A percentile compares a stretch with the other conserved stretches of the same genome.
Conservation (phyloP, 768 basidiomycete species). For the Podaxis pistillaris region DNA sequence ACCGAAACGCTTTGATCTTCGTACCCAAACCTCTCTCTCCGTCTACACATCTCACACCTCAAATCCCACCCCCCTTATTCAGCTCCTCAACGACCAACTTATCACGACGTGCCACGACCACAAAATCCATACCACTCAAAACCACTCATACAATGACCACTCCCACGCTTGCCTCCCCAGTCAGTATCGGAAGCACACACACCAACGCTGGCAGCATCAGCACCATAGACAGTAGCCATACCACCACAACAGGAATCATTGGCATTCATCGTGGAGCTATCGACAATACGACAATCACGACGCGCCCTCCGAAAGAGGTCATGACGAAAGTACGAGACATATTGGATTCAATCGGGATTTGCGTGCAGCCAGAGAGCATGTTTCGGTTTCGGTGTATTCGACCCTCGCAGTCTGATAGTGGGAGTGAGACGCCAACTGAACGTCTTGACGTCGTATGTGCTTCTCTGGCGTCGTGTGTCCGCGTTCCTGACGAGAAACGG, state of each 20-base stretch:
- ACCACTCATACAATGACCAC: neutral
- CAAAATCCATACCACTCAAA: neutral
- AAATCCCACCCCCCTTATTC: neutral
- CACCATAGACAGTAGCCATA: neutral
- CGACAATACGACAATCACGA: constrained; percentile 83
- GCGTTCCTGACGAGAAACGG: neutral
- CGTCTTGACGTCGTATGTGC: constrained; percentile 4
- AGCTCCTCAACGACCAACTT: neutral
- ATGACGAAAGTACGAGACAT: constrained; percentile 72
- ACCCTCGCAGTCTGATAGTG: constrained; percentile 39
- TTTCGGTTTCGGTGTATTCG: constrained; percentile 82
- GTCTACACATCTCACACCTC: neutral
- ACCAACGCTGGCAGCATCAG: neutral
- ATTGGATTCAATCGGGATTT: constrained; percentile 78
- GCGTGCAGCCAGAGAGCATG: constrained; percentile 74
- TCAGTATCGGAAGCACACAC: constrained; percentile 1
- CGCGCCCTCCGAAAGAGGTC: constrained; percentile 67
- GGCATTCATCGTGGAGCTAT: constrained; percentile 79
- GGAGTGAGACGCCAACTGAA: neutral
- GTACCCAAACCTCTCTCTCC: neutral
- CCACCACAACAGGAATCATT: constrained; percentile 13
- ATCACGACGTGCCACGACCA: neutral
- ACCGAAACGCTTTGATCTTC: neutral
- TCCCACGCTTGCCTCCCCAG: neutral
- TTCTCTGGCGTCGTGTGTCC: neutral